phyloP scores from a whole-genome alignment of 1,284 basidiomycete species.

The Bondarzewia mesenterica region DNA sequence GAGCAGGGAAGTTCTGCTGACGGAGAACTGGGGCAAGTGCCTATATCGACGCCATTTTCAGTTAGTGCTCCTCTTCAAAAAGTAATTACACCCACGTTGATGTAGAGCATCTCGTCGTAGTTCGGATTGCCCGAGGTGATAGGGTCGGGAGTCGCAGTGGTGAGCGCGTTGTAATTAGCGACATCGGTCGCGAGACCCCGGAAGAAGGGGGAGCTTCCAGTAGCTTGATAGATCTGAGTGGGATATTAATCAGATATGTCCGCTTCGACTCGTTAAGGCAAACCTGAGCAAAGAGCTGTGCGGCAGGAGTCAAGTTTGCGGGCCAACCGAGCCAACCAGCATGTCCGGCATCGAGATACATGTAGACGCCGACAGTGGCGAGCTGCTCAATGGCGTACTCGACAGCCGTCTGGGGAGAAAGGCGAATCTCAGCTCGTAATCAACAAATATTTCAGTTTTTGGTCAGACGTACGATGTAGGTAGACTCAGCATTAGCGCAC shows the following conservation, averaged over 20 bases:
- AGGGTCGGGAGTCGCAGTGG: conserved; percentile 45
- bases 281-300: conserved; percentile 38
- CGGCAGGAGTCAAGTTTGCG: conserved; percentile 52
- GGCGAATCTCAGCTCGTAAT: conserved; percentile 1
- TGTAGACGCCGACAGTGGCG: conserved; percentile 45
- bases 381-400: conserved; percentile 53
- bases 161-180: conserved; percentile 56
- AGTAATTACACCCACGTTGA: conserved; percentile 31
- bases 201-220: conserved; percentile 43
- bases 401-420: conserved; percentile 29
- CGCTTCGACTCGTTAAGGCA: not conserved
- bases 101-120: conserved; percentile 57
- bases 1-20: conserved; percentile 43
- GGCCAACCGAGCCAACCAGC: conserved; percentile 65
- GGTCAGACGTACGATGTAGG: conserved; percentile 33
- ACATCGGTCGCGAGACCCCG: conserved; percentile 60
- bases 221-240: conserved; percentile 37
- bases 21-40: conserved; percentile 41
- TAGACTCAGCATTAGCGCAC: conserved; percentile 42
- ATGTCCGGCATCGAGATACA: conserved; percentile 58
- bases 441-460: no score
- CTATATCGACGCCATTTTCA: conserved; percentile 15
- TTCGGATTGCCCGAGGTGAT: conserved; percentile 50
- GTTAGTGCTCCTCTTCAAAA: not conserved
- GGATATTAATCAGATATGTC: no score